Evolutionary conservation across 768 basidiomycete genomes (phyloP).

Genomic region (Collybia sp.): DNA sequence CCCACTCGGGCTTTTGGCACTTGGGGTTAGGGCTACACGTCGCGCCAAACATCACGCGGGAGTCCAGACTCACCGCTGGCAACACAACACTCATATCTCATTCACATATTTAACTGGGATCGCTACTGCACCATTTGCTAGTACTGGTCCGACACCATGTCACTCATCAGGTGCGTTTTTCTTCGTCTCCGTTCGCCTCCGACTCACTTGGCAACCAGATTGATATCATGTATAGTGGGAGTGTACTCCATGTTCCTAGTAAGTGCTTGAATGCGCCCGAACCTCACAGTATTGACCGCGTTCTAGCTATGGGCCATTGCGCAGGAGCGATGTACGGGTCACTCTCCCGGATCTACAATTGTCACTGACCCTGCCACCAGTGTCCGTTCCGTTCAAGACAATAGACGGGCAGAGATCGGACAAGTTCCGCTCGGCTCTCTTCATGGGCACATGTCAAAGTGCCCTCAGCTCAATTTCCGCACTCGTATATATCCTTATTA

Average conservation of each 20-base stretch:
- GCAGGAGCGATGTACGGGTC: constrained; percentile 80
- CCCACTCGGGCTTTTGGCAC: too few relatives aligned
- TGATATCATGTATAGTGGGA: constrained; percentile 75
- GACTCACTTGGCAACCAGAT: constrained; percentile 27
- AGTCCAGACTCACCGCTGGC: too few relatives aligned
- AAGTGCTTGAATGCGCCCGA: constrained; percentile 19
- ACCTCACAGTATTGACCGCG: constrained; percentile 4
- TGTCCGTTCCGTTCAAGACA: constrained; percentile 80
- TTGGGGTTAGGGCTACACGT: too few relatives aligned
- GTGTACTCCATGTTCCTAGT: constrained; percentile 94
- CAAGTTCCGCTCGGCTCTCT: constrained; percentile 82
- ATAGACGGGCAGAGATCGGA: constrained; percentile 56
- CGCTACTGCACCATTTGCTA: too few relatives aligned
- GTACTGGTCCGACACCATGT: too few relatives aligned
- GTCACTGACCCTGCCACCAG: constrained; percentile 27
- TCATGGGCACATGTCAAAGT: constrained; percentile 85
- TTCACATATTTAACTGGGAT: too few relatives aligned
- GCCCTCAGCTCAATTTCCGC: constrained; percentile 73
- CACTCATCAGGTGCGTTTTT: too few relatives aligned
- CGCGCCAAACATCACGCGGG: too few relatives aligned
- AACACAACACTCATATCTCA: too few relatives aligned
- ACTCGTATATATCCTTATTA: constrained; percentile 66
- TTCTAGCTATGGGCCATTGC: constrained; percentile 84
- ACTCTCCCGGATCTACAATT: not conserved
- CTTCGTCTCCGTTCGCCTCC: too few relatives aligned